phyloP scores from a whole-genome alignment of 495 filamentous ascomycete species.

The Neurospora sp. region DNA sequence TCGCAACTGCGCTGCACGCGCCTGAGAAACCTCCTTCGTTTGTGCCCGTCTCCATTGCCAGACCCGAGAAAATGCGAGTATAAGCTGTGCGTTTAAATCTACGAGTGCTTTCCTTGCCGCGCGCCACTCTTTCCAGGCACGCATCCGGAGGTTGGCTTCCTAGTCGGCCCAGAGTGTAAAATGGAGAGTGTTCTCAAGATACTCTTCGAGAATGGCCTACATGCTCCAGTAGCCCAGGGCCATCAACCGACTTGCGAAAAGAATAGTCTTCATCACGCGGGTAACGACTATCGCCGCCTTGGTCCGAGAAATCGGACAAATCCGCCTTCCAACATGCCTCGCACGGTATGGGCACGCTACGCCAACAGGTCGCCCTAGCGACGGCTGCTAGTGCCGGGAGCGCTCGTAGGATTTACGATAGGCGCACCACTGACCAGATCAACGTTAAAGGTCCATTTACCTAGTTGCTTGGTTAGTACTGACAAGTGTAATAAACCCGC shows the following conservation, averaged over 20 bases:
- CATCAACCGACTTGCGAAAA: neutral
- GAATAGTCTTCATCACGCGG: neutral
- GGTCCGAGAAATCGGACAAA: neutral
- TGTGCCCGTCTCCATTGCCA: neutral
- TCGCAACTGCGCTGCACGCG: neutral
- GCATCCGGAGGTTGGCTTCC: neutral
- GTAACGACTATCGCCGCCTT: neutral
- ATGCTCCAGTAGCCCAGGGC: neutral
- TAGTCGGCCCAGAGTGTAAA: neutral
- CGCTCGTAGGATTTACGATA: neutral
- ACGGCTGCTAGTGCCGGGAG: constrained; percentile 14
- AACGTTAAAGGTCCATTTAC: constrained; percentile 38
- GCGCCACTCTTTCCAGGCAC: neutral
- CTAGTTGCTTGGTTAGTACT: constrained; percentile 14
- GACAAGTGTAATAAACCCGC: neutral
- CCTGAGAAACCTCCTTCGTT: neutral
- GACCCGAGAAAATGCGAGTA: neutral
- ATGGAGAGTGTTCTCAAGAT: neutral
- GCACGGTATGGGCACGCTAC: neutral
- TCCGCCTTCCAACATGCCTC: neutral
- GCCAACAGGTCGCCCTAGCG: constrained; percentile 1
- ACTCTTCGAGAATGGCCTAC: neutral
- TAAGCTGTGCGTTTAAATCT: neutral
- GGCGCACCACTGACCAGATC: constrained; percentile 20
- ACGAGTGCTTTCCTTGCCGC: neutral